Evolutionary conservation across 2,329 filamentous ascomycete genomes (phyloP).

Genomic region (Apiospora koreana): DNA sequence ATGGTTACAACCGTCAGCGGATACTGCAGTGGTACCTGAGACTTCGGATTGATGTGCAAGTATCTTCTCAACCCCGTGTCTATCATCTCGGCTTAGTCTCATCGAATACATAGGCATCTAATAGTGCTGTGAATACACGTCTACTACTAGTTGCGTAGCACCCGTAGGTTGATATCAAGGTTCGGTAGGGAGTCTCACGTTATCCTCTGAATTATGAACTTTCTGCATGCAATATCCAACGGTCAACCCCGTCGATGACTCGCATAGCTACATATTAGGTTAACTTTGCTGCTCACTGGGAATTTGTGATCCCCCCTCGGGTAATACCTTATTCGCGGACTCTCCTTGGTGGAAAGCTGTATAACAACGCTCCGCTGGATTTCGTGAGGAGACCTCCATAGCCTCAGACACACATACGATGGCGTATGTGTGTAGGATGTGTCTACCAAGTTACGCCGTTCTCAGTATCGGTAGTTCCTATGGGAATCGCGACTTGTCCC

Average conservation of each 20-base stretch:
- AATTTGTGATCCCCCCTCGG: background rate
- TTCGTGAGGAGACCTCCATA: background rate
- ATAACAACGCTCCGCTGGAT: background rate
- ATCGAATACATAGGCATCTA: background rate
- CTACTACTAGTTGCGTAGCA: background rate
- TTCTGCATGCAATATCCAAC: background rate
- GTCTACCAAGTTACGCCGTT: background rate
- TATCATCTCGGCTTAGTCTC: background rate
- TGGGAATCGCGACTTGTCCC: background rate
- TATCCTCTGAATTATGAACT: background rate
- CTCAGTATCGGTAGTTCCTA: background rate
- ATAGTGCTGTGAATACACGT: background rate
- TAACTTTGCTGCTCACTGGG: background rate
- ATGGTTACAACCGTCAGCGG: slow-evolving; percentile 6
- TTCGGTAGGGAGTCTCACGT: background rate
- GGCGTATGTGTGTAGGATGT: background rate
- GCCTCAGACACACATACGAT: background rate
- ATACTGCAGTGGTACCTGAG: background rate
- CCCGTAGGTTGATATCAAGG: background rate
- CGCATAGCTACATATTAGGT: background rate
- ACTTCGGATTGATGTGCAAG: background rate
- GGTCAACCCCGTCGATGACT: slow-evolving; percentile 5
- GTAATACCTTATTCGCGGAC: background rate
- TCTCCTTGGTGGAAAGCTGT: background rate
- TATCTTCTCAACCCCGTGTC: background rate